Base-by-base conservation (phyloP, 805 yeast species). In the Starmerella kuoi region DNA sequence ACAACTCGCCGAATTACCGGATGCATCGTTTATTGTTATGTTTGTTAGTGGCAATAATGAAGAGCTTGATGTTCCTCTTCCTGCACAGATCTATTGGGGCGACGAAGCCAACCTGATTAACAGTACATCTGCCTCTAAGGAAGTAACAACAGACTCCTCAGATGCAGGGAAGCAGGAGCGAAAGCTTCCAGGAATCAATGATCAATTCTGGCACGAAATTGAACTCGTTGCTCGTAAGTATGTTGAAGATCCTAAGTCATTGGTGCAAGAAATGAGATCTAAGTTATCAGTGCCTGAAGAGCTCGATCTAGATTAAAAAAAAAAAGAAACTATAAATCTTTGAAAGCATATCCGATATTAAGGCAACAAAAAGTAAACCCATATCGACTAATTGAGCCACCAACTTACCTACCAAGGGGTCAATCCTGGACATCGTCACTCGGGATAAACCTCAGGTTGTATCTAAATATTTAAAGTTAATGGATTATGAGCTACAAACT, bases 11-110 rank as follows among this genome's bases (percentile, higher is more conserved):
- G 56, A 52, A 35, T 44, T 54, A 8, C 31, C 50, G 4, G 15
- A 40, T 21, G 38, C 42, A 2, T 46, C 45, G 17, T 46, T 54
- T 38, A 51, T 53, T 2, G 56, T 52, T 6, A 51, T 54, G 55
- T 33, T 47, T 33, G 30, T 42, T 2, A 14, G 14, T 14, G 28
- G 12, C 28, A 31, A 33, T 12, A 21, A 5, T n/a, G 37, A 33
- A 9, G 37, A 40, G 2, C 44, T 25, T 18, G 45, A 43, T 11
- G 18, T 47, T n/a, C 49, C 51, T 3, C 40, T 50, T 3, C 41
- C 50, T 7, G 33, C 47, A 1, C 49, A 46, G 36, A 40, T 51
- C 11, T 54, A 52, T 42, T 52, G 51, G 55, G 45, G 44, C 25
- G 38, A 41, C n/a, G 38, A 24, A 37, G 39, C 41, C 7, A 12